Evolutionary conservation across 495 filamentous ascomycete genomes (phyloP), one percentile per base, ranked within the genome.

Genomic region (Oleoguttula mirabilis): DNA sequence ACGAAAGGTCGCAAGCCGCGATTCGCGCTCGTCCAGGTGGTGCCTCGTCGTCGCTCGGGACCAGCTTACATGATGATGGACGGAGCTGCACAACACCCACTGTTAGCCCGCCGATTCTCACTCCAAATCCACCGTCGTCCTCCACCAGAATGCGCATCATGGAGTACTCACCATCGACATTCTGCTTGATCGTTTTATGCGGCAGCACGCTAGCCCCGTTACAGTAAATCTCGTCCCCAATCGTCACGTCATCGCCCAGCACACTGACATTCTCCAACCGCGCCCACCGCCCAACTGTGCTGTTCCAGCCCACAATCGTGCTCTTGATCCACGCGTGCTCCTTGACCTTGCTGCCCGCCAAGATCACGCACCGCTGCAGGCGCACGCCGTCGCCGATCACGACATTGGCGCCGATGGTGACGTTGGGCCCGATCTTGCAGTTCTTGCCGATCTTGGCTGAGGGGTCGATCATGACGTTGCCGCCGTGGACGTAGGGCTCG

Each of bases 311-410:
- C 10, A 99, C 88, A 59, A 99, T 99, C 52, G 90, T 93, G 55
- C 82, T 88, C 76, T 99, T 99, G 61, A 99, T 76, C 90, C 90
- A 99, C 10, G 90, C 90, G 63, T 99, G 90, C 62, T 99, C 90
- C 75, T 95, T 96, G 59, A 94, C 82, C 68, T 87, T 95, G 60
- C 80, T 80, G 55, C 84, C 82, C 45, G 78, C 75, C 45, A 99
- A 72, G 14, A 99, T 65, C 20, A 96, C 92, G 60, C 84, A 94
- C 43, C 90, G 80, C 66, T 99, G 90, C 54, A 99, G 70, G 41
- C 90, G 74, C 24, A 95, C 90, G 55, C 90, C 92, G 48, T 99
- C 92, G 34, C 90, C 90, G 41, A 99, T 72, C 23, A 95, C 81
- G 7, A 95, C 90, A 50, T 88, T 83, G 37, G 88, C 88, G 21